A percentile compares a stretch with the other conserved stretches of the same genome.
These are phyloP conservation scores for Penicillium mononematosum DNA, from an alignment of 495 filamentous ascomycete species.

Conservation along the genomic window DNA sequence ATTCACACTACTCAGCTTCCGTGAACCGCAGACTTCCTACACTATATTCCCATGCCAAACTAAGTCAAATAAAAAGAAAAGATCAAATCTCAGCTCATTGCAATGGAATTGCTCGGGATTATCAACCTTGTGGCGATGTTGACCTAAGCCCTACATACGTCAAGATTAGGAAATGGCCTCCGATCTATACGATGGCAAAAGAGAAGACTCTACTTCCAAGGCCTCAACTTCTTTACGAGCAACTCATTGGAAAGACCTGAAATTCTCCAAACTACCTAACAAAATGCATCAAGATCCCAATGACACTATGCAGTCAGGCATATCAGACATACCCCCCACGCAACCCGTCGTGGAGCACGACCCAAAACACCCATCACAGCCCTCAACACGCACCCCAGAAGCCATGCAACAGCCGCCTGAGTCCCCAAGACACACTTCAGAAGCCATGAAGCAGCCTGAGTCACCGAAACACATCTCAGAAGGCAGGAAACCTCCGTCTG, in stretches of 20 bases:
- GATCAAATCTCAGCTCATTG: neutral
- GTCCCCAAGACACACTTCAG: neutral
- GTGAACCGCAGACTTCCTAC: neutral
- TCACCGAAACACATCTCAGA: neutral
- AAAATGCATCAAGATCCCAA: slow-evolving; percentile 7
- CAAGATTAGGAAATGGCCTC: slow-evolving; percentile 19
- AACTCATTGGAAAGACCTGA: neutral
- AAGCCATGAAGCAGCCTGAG: neutral
- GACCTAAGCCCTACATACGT: slow-evolving; percentile 22
- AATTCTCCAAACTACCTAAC: neutral
- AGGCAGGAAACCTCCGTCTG: neutral
- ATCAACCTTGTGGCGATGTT: slow-evolving; percentile 5
- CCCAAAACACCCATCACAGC: neutral
- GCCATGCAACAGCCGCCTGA: neutral
- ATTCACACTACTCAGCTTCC: neutral
- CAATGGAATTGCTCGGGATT: slow-evolving; percentile 6
- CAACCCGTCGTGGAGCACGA: slow-evolving; percentile 1
- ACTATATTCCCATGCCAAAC: neutral
- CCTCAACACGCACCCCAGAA: neutral
- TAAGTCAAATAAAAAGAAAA: neutral
- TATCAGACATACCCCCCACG: slow-evolving; percentile 10
- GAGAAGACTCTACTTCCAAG: neutral
- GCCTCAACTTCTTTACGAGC: neutral
- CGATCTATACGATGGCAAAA: slow-evolving; percentile 14
- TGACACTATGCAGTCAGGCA: slow-evolving; percentile 4